Percentiles rank a stretch among this genome's conserved stretches.
These are phyloP conservation scores for Citrus hindsii DNA, from an alignment of 345 rosid genomes.

Conservation along the genomic window DNA sequence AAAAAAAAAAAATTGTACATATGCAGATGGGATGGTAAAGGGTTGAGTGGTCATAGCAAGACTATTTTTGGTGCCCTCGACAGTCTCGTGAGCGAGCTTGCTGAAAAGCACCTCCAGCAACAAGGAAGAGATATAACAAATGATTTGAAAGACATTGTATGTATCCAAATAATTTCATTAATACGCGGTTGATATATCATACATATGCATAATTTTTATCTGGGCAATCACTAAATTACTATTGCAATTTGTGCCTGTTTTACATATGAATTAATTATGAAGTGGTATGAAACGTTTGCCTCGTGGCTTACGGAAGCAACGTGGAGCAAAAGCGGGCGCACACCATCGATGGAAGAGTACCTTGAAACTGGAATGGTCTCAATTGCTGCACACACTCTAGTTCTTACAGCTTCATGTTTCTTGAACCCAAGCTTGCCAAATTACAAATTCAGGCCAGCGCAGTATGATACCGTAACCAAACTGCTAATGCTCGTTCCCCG, in stretches of 20 bases:
- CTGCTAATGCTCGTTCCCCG: constrained; percentile 50
- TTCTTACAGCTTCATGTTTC: constrained; percentile 40
- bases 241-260: too few species aligned
- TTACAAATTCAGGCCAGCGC: constrained; percentile 21
- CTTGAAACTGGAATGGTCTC: constrained; percentile 45
- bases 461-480: constrained; percentile 38
- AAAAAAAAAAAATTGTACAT: too few species aligned
- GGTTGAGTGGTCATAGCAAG: constrained; percentile 39
- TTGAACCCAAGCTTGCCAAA: constrained; percentile 23
- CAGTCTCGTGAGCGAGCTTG: constrained; percentile 32
- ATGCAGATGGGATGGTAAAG: constrained; percentile 53
- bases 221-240: neutral
- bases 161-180: neutral
- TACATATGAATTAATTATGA: neutral
- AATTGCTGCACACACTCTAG: constrained; percentile 38
- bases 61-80: constrained; percentile 54
- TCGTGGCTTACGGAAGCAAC: constrained; percentile 59
- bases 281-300: constrained; percentile 69
- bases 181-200: too few species aligned
- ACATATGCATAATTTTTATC: too few species aligned
- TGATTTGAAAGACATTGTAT: constrained; percentile 41
- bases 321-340: constrained; percentile 42
- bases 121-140: constrained; percentile 35
- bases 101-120: constrained; percentile 18
- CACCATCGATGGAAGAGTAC: constrained; percentile 43